Base-by-base conservation (phyloP, 2,329 filamentous ascomycete genomes). In the Ophiostoma piceae region DNA sequence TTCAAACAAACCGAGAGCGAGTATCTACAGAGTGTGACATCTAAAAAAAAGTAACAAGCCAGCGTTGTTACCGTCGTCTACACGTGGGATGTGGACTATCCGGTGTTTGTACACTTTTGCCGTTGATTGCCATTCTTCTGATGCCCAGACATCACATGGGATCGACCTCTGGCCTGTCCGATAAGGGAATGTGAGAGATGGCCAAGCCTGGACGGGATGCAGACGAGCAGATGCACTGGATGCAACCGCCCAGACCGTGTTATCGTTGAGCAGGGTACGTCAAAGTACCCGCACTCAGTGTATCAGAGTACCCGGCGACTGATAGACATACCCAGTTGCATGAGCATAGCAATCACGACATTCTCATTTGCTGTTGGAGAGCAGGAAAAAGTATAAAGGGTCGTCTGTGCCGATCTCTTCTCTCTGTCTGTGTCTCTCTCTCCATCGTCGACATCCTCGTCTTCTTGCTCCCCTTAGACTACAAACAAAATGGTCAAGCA, bases 241-340 rank as follows among this genome's bases (percentile, higher is more conserved):
- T 62, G 57, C 57, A 29, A 62, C 57, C 57, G 26, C 26, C 54
- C 54, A 60, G 54, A 60, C 54, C 32, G 54, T 41, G 39, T 62
- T 62, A 62, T 62, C 57, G 8, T 26, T 57, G 35, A 8, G 51
- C 51, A 57, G 51, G 51, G 51, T 57, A 57, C 1, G 22, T 22
- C n/a, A 54, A 22, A n/a, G 47, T 54, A 54, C 47, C 54, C 22
- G 22, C 54, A 29, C 26, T 29, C 26, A 29, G 26, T 29, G 22
- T 12, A 41, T 29, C 39, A 35, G 5, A 35, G 35, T 41, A 41
- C 57, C 57, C 51, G 12, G 57, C 26, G 12, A 32, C 26, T 32
- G 26, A 5, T 5, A 43, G 12, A 29, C 26, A 29, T 29, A 29
- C 26, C 26, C 26, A 29, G 26, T 29, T 29, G 26, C 43, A 47